Percentiles rank a stretch among this genome's conserved stretches.
Evolutionary conservation across 805 yeast species (phyloP).

Genomic region (Candida vaughaniae): DNA sequence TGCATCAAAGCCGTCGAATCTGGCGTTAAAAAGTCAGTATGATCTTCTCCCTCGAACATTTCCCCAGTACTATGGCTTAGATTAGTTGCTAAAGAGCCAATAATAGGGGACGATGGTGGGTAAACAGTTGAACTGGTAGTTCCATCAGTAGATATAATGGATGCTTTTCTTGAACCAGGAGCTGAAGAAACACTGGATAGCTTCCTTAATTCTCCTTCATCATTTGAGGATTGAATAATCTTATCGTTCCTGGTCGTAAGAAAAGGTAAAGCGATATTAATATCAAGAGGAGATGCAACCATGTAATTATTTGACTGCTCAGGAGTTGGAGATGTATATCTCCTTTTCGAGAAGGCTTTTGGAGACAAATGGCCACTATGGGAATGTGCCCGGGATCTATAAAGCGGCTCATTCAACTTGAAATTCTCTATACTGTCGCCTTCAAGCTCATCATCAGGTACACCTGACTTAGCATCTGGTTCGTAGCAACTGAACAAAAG

Average conservation of each 20-base stretch:
- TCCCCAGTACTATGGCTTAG: constrained; percentile 26
- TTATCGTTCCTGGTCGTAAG: constrained; percentile 39
- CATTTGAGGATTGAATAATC: constrained; percentile 19
- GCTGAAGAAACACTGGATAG: constrained; percentile 11
- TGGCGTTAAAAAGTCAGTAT: constrained; percentile 26
- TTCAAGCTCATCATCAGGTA: constrained; percentile 8
- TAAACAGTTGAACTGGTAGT: constrained; percentile 1
- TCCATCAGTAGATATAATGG: constrained; percentile 17
- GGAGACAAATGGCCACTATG: constrained; percentile 2
- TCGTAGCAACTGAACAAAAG: constrained; percentile 57
- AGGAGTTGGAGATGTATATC: background rate
- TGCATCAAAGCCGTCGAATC: constrained; percentile 28
- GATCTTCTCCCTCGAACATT: constrained; percentile 9
- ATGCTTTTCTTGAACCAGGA: constrained; percentile 27
- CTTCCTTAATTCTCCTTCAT: constrained; percentile 14
- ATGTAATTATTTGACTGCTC: constrained; percentile 17
- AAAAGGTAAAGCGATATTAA: constrained; percentile 44
- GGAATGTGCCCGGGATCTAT: background rate
- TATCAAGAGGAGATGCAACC: constrained; percentile 44
- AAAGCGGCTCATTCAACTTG: constrained; percentile 5
- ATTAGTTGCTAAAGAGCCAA: constrained; percentile 42
- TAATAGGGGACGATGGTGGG: constrained; percentile 31
- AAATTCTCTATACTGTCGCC: background rate
- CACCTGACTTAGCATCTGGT: constrained; percentile 15
- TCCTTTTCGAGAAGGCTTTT: constrained; percentile 1